Conservation (phyloP, 208 protist species). For the Novymonas esmeraldas region DNA sequence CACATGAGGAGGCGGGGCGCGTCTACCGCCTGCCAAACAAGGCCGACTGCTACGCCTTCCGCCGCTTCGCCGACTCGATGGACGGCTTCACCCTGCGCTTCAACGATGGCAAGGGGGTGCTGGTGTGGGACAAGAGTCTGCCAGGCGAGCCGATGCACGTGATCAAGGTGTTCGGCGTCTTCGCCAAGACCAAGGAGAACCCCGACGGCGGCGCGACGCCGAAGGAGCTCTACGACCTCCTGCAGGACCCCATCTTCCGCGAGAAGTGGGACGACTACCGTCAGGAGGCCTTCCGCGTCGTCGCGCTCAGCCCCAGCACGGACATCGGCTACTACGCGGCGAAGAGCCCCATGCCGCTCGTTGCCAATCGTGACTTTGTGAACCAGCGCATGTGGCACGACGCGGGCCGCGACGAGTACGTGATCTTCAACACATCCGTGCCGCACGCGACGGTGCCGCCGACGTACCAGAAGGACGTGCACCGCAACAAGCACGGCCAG, state of each 20-base stretch:
- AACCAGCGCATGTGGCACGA: conserved; percentile 90
- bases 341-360: conserved; percentile 69
- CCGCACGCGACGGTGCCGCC: conserved; percentile 57
- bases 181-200: conserved; percentile 40
- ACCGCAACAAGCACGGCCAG: conserved; percentile 51
- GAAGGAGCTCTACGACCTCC: conserved; percentile 72
- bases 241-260: conserved; percentile 87
- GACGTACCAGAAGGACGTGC: conserved; percentile 46
- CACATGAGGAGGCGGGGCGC: conserved; percentile 36
- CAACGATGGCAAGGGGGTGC: conserved; percentile 45
- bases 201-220: conserved; percentile 35
- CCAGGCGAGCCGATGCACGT: conserved; percentile 70
- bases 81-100: conserved; percentile 74
- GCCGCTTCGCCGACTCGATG: conserved; percentile 71
- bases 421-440: conserved; percentile 92
- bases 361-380: conserved; percentile 89
- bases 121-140: conserved; percentile 80
- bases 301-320: conserved; percentile 62
- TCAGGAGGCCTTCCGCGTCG: conserved; percentile 76
- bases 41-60: conserved; percentile 68
- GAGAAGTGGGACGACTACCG: conserved; percentile 77
- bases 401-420: conserved; percentile 66
- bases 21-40: conserved; percentile 67
- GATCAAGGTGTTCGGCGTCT: conserved; percentile 85
- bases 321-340: conserved; percentile 93